Percentiles rank a stretch among this genome's conserved stretches.
Conservation (phyloP, 2,329 filamentous ascomycete species). For the Chrysoporthe cubensis region DNA sequence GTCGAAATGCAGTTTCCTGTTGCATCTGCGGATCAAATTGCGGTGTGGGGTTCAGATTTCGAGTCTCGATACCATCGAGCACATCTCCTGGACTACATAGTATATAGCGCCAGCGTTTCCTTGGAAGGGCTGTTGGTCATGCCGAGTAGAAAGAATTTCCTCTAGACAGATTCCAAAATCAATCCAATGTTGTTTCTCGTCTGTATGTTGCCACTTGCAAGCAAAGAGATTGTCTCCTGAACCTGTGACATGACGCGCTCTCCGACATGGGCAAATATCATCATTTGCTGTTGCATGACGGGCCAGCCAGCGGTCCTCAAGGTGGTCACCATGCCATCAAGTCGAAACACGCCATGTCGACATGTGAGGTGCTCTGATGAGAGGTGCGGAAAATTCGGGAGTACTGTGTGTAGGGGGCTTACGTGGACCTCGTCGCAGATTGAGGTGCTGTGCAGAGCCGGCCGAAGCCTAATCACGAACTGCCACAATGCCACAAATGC, state of each 20-base stretch:
- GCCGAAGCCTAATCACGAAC: not conserved
- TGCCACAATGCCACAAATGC: not conserved
- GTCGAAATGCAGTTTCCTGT: too few species aligned
- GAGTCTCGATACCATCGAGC: too few species aligned
- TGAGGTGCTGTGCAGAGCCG: not conserved
- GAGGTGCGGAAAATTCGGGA: constrained; percentile 16
- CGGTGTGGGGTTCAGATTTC: too few species aligned
- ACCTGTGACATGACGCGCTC: not conserved
- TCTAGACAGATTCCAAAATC: not conserved
- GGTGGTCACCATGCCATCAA: not conserved
- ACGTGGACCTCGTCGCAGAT: constrained; percentile 11
- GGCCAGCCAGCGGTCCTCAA: not conserved
- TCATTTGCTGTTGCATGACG: not conserved
- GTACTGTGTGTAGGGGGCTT: constrained; percentile 11
- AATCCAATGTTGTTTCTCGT: not conserved
- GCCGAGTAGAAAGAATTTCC: too few species aligned
- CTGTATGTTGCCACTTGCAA: too few species aligned
- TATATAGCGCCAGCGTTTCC: too few species aligned
- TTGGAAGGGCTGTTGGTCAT: too few species aligned
- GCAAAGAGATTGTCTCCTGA: not conserved
- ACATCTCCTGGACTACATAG: too few species aligned
- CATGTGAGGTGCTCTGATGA: constrained; percentile 12
- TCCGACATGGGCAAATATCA: not conserved
- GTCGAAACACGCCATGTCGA: constrained; percentile 3
- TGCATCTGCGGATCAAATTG: too few species aligned